Conservation (phyloP, 208 protist species). For the Trypanosoma scelopori region DNA sequence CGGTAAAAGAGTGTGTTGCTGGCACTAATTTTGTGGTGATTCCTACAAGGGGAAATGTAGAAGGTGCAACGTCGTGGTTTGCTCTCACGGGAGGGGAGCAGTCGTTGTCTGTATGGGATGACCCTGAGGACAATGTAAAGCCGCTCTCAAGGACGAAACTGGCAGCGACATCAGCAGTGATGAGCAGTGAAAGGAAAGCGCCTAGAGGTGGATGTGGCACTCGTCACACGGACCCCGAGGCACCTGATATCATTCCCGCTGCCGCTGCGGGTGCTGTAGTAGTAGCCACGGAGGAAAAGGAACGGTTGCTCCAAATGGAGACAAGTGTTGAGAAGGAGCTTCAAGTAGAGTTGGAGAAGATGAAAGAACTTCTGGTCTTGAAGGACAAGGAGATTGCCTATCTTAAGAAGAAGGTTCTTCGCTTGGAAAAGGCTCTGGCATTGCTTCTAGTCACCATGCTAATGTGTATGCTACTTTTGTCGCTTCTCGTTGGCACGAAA, state of each 20-base stretch:
- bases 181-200: neutral
- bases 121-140: neutral
- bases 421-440: constrained; percentile 63
- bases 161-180: neutral
- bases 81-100: constrained; percentile 7
- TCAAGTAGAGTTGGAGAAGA: constrained; percentile 32
- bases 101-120: constrained; percentile 14
- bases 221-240: neutral
- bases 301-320: constrained; percentile 9
- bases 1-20: constrained; percentile 33
- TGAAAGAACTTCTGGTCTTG: constrained; percentile 33
- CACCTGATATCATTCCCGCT: neutral
- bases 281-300: neutral
- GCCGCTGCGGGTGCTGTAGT: too few relatives aligned
- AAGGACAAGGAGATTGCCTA: constrained; percentile 61
- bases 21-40: constrained; percentile 22
- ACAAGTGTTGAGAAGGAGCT: constrained; percentile 34
- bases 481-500: constrained; percentile 60
- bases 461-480: constrained; percentile 46
- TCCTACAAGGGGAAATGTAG: neutral
- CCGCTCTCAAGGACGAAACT: neutral
- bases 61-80: constrained; percentile 10
- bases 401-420: constrained; percentile 61
- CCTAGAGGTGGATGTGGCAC: neutral
- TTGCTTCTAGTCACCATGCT: constrained; percentile 48